phyloP scores from a whole-genome alignment of 2,329 filamentous ascomycete genomes.

The Penicillium sp. region DNA sequence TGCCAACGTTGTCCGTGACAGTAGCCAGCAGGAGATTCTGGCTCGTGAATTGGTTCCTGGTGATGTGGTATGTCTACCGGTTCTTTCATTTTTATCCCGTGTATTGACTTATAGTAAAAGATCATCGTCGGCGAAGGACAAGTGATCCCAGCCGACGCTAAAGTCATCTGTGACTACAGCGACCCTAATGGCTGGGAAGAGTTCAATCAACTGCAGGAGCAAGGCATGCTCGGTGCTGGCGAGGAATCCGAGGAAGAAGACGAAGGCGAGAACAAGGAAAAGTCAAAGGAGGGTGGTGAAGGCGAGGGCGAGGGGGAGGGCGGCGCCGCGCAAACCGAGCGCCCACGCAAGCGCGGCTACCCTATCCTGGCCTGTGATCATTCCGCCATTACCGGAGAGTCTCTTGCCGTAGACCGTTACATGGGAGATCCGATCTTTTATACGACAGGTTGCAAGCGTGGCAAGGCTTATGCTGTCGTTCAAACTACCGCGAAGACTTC shows the following conservation, averaged over 20 bases:
- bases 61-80: constrained; percentile 59
- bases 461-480: constrained; percentile 68
- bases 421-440: constrained; percentile 73
- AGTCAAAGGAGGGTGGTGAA: not conserved
- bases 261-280: not conserved
- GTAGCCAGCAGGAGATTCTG: constrained; percentile 61
- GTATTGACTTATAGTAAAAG: constrained; percentile 36
- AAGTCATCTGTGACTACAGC: constrained; percentile 68
- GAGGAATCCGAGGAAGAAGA: constrained; percentile 45
- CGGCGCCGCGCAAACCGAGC: constrained; percentile 3
- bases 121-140: constrained; percentile 67
- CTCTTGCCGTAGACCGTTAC: constrained; percentile 62
- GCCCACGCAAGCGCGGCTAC: constrained; percentile 50
- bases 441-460: constrained; percentile 76
- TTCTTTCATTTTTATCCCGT: not conserved
- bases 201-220: constrained; percentile 60
- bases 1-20: constrained; percentile 63
- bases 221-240: constrained; percentile 53
- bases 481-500: constrained; percentile 64
- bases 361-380: constrained; percentile 68
- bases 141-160: constrained; percentile 64
- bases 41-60: constrained; percentile 69
- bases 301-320: not conserved
- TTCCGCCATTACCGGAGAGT: constrained; percentile 76
- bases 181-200: constrained; percentile 63